Evolutionary conservation across 208 protist species (phyloP).

Genomic region (Herpetomonas tarakana): DNA sequence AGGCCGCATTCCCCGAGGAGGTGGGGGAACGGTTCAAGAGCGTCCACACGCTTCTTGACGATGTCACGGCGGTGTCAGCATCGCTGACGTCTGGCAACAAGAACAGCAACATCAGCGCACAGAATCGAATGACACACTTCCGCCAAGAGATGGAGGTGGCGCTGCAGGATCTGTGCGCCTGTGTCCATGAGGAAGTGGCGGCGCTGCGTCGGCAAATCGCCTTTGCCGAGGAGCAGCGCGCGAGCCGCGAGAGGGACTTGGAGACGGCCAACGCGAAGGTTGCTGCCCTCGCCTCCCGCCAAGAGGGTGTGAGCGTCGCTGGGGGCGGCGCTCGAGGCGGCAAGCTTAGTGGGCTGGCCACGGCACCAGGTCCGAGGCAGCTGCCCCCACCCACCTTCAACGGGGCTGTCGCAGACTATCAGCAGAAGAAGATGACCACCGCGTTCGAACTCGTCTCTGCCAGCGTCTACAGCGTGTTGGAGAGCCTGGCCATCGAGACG

Average conservation of each 20-base stretch:
- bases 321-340: background rate
- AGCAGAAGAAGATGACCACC: conserved; percentile 60
- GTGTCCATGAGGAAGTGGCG: conserved; percentile 69
- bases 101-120: conserved; percentile 27
- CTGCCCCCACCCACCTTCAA: conserved; percentile 45
- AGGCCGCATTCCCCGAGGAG: conserved; percentile 68
- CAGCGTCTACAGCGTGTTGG: conserved; percentile 71
- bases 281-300: background rate
- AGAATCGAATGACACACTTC: conserved; percentile 8
- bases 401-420: conserved; percentile 50
- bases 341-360: background rate
- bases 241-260: conserved; percentile 25
- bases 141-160: conserved; percentile 20
- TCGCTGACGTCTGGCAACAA: conserved; percentile 41
- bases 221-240: conserved; percentile 17
- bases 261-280: conserved; percentile 14
- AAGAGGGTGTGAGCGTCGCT: background rate
- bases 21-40: conserved; percentile 51
- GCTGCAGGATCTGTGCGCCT: conserved; percentile 63
- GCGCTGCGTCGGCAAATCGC: conserved; percentile 29
- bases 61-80: conserved; percentile 25
- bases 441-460: conserved; percentile 79
- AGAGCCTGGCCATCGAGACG: conserved; percentile 77
- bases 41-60: conserved; percentile 32
- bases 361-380: conserved; percentile 4